Conservation (phyloP, 2,329 filamentous ascomycete genomes). For the Mycosphaerella sp. region DNA sequence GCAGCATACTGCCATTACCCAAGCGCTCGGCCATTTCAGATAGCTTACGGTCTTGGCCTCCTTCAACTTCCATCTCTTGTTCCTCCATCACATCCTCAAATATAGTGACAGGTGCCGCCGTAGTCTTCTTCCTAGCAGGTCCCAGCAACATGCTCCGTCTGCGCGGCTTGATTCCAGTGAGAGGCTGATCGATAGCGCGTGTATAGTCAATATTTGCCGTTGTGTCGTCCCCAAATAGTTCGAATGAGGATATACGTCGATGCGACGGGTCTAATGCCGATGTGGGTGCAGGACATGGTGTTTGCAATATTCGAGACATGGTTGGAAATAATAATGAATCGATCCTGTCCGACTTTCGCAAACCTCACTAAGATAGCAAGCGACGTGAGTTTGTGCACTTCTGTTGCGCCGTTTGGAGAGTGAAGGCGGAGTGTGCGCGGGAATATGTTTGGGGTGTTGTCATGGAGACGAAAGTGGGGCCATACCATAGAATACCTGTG, state of each 20-base stretch:
- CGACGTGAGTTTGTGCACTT: too few relatives aligned
- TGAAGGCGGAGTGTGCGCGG: background rate
- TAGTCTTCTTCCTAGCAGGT: constrained; percentile 18
- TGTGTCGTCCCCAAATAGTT: constrained; percentile 25
- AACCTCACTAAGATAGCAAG: background rate
- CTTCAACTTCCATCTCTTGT: constrained; percentile 18
- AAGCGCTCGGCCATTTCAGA: background rate
- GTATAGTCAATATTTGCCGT: constrained; percentile 31
- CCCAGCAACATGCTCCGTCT: constrained; percentile 21
- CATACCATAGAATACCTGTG: too few relatives aligned
- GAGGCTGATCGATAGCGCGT: constrained; percentile 28
- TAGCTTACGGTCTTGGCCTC: background rate
- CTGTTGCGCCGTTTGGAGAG: background rate
- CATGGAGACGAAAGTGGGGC: background rate
- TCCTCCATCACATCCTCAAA: constrained; percentile 33
- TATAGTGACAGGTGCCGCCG: constrained; percentile 24
- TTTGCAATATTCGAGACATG: constrained; percentile 21
- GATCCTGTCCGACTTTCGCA: background rate
- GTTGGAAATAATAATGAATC: background rate
- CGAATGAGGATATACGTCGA: constrained; percentile 10
- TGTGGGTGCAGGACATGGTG: constrained; percentile 28
- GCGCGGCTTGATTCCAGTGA: constrained; percentile 26
- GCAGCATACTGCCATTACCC: constrained; percentile 24
- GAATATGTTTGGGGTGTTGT: background rate
- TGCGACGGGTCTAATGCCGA: constrained; percentile 15